Evolutionary conservation across 805 yeast species (phyloP), one percentile per base, ranked within the genome.

Genomic region (Cyberlindnera maritima): DNA sequence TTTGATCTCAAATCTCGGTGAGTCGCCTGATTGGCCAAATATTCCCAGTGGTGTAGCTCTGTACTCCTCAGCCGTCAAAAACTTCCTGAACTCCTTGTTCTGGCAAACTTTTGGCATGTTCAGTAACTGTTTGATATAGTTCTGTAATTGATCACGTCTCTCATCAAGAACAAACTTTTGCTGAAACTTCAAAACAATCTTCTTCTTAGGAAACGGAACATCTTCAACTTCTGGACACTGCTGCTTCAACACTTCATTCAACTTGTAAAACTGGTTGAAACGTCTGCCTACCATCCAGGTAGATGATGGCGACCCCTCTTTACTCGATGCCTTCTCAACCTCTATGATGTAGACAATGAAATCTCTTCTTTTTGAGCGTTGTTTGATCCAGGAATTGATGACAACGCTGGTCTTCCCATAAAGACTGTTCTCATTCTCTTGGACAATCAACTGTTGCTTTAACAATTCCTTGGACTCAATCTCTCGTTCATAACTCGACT

Each of bases 221-320:
- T 39, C 70, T 6, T 69, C 64, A 20, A 84, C 81, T 39, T 66
- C 69, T 0, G 81, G 75, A 55, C 81, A 83, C 37, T 66, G 69
- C 2, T 64, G 62, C 47, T 74, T 78, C 54, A 91, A 66, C 51
- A 85, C 81, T 50, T 79, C 80, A 59, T 91, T 81, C 29, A 91
- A 69, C 51, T 76, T 78, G 64, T 74, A 81, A 63, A 91, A 91
- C 60, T 92, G 97, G 56, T 87, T 87, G 60, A 82, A 91, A 47
- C 98, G 71, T 55, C 97, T 69, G 0, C 96, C 92, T n/a, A 90
- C 86, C 44, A 88, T 80, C 97, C 97, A 92, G 0, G 88, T 85
- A 0, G 91, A 88, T 2, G 78, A 70, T 5, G 75, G 72, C 8
- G 68, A 61, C 3, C 69, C 73, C 3, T 77, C 78, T 26, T 64